A percentile compares a stretch with the other conserved stretches of the same genome.
phyloP scores from a whole-genome alignment of 192 early-diverging fungal species.

The Gamsiella multidivaricata region DNA sequence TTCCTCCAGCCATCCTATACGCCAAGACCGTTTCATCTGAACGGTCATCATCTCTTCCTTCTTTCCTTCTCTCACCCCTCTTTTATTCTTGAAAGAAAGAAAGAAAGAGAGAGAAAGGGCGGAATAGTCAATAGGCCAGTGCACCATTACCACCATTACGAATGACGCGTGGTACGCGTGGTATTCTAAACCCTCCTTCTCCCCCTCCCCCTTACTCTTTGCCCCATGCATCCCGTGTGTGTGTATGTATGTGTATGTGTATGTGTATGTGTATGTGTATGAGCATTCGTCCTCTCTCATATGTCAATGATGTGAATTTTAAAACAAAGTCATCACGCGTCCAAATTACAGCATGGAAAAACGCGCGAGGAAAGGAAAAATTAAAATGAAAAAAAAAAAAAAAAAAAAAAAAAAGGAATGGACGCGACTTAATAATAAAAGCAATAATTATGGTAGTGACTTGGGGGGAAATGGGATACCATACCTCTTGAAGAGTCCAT shows the following conservation, averaged over 20 bases:
- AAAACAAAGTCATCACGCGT: not conserved
- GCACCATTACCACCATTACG: no score
- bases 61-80: not conserved
- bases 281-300: no score
- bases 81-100: not conserved
- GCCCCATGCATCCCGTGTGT: not conserved
- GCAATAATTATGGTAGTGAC: no score
- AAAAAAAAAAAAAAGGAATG: not conserved
- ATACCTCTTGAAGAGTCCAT: constrained; percentile 52
- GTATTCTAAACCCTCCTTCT: not conserved
- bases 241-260: no score
- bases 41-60: constrained; percentile 4
- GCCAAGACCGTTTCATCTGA: not conserved
- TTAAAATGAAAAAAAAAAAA: not conserved
- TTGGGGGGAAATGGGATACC: not conserved
- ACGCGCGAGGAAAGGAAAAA: not conserved
- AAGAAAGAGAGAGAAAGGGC: no score
- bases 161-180: constrained; percentile 9
- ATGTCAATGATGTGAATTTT: not conserved
- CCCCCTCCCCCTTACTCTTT: not conserved
- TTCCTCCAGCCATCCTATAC: not conserved
- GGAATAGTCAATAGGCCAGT: no score
- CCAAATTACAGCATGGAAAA: not conserved
- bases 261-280: no score
- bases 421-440: not conserved